Conservation (phyloP, 2,329 filamentous ascomycete genomes). For the Dryadomyces quercus-mongolicae region DNA sequence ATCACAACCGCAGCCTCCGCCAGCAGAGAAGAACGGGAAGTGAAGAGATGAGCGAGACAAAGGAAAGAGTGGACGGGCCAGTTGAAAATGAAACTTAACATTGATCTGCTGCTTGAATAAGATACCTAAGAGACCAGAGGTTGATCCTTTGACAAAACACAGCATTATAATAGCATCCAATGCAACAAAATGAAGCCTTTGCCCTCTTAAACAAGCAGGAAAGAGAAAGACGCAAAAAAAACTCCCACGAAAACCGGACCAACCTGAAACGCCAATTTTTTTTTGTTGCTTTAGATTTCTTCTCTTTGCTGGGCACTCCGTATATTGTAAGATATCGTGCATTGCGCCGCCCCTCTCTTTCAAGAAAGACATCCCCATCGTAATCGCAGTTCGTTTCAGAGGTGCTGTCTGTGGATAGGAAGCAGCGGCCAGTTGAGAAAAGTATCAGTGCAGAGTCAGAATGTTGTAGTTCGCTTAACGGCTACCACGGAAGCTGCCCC, state of each 20-base stretch:
- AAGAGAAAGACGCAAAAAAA: neutral
- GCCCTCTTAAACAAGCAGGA: neutral
- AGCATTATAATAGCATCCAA: neutral
- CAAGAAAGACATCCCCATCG: too few relatives aligned
- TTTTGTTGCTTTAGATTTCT: neutral
- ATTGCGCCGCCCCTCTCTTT: neutral
- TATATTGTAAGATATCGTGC: neutral
- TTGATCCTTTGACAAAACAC: neutral
- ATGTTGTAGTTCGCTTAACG: neutral
- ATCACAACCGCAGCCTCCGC: neutral
- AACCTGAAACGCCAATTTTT: constrained; percentile 7
- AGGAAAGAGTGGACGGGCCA: too few relatives aligned
- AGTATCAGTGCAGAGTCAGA: neutral
- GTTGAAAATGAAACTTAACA: neutral
- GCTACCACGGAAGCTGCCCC: constrained; percentile 3
- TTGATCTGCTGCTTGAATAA: neutral
- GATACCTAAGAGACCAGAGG: too few relatives aligned
- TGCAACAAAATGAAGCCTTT: neutral
- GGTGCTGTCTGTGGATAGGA: too few relatives aligned
- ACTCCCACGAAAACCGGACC: constrained; percentile 4
- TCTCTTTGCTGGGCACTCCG: neutral
- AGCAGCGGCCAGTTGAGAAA: too few relatives aligned
- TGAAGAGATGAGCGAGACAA: neutral
- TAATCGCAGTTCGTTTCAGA: too few relatives aligned
- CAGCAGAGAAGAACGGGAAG: neutral